These are phyloP conservation scores for Sistotremastrum niveocremeum DNA, from an alignment of 768 basidiomycete species.

Conservation along the genomic window DNA sequence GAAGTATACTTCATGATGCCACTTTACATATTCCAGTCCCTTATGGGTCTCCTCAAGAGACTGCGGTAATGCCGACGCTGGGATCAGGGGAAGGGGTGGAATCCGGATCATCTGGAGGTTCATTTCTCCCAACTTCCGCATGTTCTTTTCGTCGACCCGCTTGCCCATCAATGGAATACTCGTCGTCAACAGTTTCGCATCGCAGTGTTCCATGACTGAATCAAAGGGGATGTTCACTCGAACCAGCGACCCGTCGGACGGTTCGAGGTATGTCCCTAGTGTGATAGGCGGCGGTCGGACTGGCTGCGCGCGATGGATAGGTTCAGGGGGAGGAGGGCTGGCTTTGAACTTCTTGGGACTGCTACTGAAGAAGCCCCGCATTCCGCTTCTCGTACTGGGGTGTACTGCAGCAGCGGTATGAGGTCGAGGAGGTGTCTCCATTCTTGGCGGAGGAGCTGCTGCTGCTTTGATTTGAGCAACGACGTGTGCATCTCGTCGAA, in stretches of 20 bases:
- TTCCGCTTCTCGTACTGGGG: slow-evolving; percentile 44
- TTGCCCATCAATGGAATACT: slow-evolving; percentile 73
- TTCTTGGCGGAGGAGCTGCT: slow-evolving; percentile 25
- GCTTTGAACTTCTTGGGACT: slow-evolving; percentile 52
- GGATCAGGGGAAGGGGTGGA: slow-evolving; percentile 75
- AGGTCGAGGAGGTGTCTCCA: slow-evolving; percentile 16
- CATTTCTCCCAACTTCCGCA: slow-evolving; percentile 63
- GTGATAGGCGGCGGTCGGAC: slow-evolving; percentile 30
- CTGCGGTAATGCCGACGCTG: slow-evolving; percentile 68
- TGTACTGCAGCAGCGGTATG: slow-evolving; percentile 29
- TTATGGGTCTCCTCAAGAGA: slow-evolving; percentile 87
- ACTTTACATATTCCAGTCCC: slow-evolving; percentile 77
- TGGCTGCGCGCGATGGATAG: slow-evolving; percentile 29
- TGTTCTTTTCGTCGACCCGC: slow-evolving; percentile 32
- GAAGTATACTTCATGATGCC: slow-evolving; percentile 92
- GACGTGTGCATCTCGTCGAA: slow-evolving; percentile 79
- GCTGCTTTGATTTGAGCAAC: slow-evolving; percentile 61
- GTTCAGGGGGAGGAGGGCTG: slow-evolving; percentile 17
- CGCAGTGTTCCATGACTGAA: slow-evolving; percentile 71
- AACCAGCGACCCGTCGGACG: slow-evolving; percentile 70
- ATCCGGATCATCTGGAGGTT: slow-evolving; percentile 83
- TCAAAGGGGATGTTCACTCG: slow-evolving; percentile 83
- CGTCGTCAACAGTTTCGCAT: slow-evolving; percentile 74
- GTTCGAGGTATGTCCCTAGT: slow-evolving; percentile 68
- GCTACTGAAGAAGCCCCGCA: slow-evolving; percentile 64